Percentiles rank a stretch among this genome's conserved stretches.
phyloP scores from a whole-genome alignment of 805 yeast species.

The Scheffersomyces ergatensis region DNA sequence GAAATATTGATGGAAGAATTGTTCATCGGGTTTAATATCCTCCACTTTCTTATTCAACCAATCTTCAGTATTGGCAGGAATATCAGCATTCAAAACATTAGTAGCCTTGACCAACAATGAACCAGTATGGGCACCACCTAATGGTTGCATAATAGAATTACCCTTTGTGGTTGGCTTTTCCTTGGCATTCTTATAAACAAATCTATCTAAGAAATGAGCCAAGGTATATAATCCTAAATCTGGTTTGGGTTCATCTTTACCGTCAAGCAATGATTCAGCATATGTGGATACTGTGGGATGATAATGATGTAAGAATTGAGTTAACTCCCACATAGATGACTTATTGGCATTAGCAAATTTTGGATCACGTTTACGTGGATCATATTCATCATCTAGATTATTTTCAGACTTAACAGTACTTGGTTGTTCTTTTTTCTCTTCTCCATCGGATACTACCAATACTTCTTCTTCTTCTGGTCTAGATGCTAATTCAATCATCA shows the following conservation, averaged over 20 bases:
- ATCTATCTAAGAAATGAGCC: constrained; percentile 89
- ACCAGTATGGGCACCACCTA: constrained; percentile 81
- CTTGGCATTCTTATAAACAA: constrained; percentile 91
- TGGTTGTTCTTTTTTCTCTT: constrained; percentile 15
- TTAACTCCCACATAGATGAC: constrained; percentile 84
- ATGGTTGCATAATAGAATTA: constrained; percentile 94
- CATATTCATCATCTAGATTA: constrained; percentile 45
- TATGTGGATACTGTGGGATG: constrained; percentile 90
- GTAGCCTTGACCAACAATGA: constrained; percentile 68
- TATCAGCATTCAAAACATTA: constrained; percentile 31
- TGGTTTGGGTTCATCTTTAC: constrained; percentile 63
- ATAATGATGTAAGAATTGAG: constrained; percentile 71
- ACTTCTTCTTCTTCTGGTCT: constrained; percentile 44
- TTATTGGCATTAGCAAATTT: constrained; percentile 78
- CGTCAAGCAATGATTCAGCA: constrained; percentile 61
- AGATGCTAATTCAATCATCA: constrained; percentile 51
- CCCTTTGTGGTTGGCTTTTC: constrained; percentile 75
- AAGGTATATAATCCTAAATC: constrained; percentile 87
- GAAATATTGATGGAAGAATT: constrained; percentile 85
- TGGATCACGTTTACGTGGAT: constrained; percentile 92
- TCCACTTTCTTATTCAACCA: constrained; percentile 69
- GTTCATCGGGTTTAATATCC: constrained; percentile 81
- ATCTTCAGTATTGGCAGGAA: constrained; percentile 81
- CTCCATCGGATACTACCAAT: constrained; percentile 19
- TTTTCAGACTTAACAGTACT: constrained; percentile 7